Evolutionary conservation across 2,329 filamentous ascomycete genomes (phyloP), one percentile per base, ranked within the genome.

Genomic region (Xylariomycetidae sp.): DNA sequence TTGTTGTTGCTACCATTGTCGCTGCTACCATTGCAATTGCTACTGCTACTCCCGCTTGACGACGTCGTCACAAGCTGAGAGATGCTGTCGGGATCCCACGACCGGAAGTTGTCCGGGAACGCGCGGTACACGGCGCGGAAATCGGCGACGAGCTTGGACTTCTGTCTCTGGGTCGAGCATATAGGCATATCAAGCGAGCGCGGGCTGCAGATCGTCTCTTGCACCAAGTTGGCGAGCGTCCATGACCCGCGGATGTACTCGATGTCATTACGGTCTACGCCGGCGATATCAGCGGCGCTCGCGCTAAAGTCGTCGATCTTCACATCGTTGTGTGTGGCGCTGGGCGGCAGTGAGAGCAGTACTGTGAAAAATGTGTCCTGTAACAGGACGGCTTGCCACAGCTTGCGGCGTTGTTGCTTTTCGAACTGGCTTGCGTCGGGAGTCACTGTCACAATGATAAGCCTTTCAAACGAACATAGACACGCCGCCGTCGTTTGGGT

Each of bases 301-400:
- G 87, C 82, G 8, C 73, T 65, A 14, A 89, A 67, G 38, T 85
- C 83, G 38, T 88, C 83, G 4, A 88, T 82, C 3, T 73, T 77
- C 25, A 89, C 84, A 51, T 90, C 85, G 4, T 82, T 88, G 54
- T 89, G 85, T 1, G 82, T 88, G 2, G 83, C 82, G 12, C 77
- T 85, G 1, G 85, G 85, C 0, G 85, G 85, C 1, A 90, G 70
- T 15, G 85, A 85, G 16, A 89, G 69, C 1, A 89, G 71, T 1
- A 89, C 82, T 0, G 84, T 88, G 4, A 89, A 63, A 53, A 89
- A 89, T 0, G 85, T 89, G 56, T 90, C 85, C 58, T 90, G 85
- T 11, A 88, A 72, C 16, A 87, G 66, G 2, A 89, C 82, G 3
- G 85, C 85, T 57, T 89, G 85, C 85, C 85, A 90, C 3, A 89